Evolutionary conservation across 306 rosid species (phyloP), one percentile per base, ranked within the genome.

Genomic region (Sicyos baderoa): DNA sequence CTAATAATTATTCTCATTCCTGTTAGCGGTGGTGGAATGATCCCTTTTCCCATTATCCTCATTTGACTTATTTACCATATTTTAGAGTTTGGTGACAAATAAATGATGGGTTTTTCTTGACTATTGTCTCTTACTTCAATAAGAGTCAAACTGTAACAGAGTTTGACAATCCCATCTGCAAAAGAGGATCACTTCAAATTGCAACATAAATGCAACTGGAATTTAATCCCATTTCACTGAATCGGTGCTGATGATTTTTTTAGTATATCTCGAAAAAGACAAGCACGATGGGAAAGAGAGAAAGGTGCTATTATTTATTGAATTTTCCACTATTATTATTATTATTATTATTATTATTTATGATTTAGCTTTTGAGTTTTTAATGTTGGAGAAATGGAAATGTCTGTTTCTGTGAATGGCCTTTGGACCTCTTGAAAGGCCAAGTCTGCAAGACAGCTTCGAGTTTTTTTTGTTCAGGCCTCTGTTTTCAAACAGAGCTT

Each of bases 401-500:
- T 69, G 40, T 69, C 42, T 51, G 25, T 32, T 69, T 48, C 9
- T 5, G 18, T 14, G 18, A n/a, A n/a, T 72, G 76, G 29, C 76
- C 68, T 50, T 72, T 59, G 57, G 67, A 72, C 25, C 19, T 58
- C 60, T 25, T 45, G 49, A 72, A 58, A 72, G 37, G 76, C 68
- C 76, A 58, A 72, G 6, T 58, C 21, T 13, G 9, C 66, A 32
- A 32, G 17, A 14, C 18, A 23, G 19, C 29, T 19, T 49, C 40
- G 42, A 49, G 37, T 66, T 21, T 16, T 49, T 44, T 64, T 44
- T 35, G 7, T 35, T 35, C 37, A 40, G 44, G 13, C 21, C 29
- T 14, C 23, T 13, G 27, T 21, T 2, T 53, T 16, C 44, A 29
- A 19, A 4, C 70, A 10, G 16, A 64, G 2, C 32, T 18, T 37